phyloP scores from a whole-genome alignment of 2,329 filamentous ascomycete species.

The Fusarium decemcellulare region DNA sequence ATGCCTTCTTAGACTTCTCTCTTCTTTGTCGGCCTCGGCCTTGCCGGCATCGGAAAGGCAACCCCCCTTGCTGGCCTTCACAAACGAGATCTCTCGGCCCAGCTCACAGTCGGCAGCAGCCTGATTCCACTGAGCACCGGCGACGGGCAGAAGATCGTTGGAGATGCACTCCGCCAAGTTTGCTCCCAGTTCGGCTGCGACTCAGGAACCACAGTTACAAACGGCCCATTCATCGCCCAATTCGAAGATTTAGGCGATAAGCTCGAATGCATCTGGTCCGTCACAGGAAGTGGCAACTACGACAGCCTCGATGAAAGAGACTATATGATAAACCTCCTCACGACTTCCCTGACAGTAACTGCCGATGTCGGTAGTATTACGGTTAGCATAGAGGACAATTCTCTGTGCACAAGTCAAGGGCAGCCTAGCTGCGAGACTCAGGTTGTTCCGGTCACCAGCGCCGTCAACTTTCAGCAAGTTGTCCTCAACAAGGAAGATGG shows the following conservation, averaged over 20 bases:
- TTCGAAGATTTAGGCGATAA: constrained; percentile 1
- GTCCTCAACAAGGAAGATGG: neutral
- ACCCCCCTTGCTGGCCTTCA: neutral
- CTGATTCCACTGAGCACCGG: neutral
- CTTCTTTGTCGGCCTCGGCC: neutral
- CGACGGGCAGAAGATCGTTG: neutral
- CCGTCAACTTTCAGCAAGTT: neutral
- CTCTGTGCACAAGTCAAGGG: neutral
- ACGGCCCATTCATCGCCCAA: neutral
- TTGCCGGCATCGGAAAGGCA: neutral
- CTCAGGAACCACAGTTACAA: neutral
- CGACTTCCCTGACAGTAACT: neutral
- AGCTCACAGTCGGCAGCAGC: neutral
- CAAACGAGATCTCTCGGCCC: neutral
- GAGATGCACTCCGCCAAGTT: neutral
- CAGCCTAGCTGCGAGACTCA: neutral
- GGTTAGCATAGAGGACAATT: neutral
- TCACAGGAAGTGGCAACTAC: neutral
- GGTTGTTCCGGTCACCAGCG: neutral
- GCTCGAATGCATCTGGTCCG: constrained; percentile 1
- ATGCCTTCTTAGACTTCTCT: neutral
- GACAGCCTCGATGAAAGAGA: neutral
- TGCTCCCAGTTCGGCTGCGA: constrained; percentile 3
- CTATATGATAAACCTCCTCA: neutral
- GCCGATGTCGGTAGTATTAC: neutral